Base-by-base conservation (phyloP, 2,329 filamentous ascomycete species). In the Dactylellina parvicollis region DNA sequence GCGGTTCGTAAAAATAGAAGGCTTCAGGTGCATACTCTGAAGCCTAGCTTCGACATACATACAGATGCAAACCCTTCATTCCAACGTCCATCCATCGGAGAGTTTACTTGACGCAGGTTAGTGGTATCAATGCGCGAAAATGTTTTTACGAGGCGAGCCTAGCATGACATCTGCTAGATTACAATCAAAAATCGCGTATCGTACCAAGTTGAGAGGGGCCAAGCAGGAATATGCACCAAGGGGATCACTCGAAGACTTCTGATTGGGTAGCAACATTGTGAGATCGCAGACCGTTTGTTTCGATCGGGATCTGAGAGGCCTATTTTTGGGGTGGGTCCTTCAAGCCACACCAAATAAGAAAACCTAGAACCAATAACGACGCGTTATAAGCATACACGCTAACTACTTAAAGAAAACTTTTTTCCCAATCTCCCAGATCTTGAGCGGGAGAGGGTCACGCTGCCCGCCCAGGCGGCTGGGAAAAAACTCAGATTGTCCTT, bases 271-370 rank as follows among this genome's bases (percentile, higher is more conserved):
- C 14, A 22, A 40, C 38, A 65, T 73, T 57, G 69, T 50, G 52
- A 60, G 69, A 73, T 73, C 69, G 54, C 59, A 54, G 44, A 10
- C 46, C 42, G 60, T 64, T 32, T 65, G 42, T 24, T 65, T 28
- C 50, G 67, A 73, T 73, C 60, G 61, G 66, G 69, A 73, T 73
- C 69, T 73, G 44, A 47, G 67, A 46, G 32, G 54, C 47, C 60
- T 73, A 73, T 73, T 73, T 73, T 73, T 73, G 69, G 67, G 69
- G 44, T 47, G 67, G 57, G 52, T 32, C 30, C 30, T 12, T 14
- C 52, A n/a, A 42, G 52, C 38, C 44, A 44, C 66, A 44, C 40
- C 4, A 28, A 44, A 60, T 32, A 65, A 52, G 47, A 49, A 72
- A 54, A 32, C 30, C 52, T 57, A 32, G 56, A 32, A 22, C 69